Evolutionary conservation across 2,329 filamentous ascomycete genomes (phyloP).

Genomic region (Diatrype stigma): DNA sequence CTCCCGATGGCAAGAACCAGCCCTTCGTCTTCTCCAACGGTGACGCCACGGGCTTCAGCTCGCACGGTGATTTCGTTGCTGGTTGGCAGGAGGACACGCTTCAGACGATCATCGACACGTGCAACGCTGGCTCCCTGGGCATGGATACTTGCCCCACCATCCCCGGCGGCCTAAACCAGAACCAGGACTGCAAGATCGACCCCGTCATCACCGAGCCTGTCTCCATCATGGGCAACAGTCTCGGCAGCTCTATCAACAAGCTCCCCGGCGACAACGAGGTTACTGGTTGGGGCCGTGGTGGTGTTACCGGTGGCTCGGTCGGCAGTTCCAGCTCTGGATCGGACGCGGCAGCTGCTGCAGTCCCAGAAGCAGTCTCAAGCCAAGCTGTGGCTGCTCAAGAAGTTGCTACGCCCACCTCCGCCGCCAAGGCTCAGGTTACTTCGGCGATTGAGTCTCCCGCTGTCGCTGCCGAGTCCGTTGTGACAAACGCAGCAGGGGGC

Average conservation of each 20-base stretch:
- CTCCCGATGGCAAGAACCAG: slow-evolving; percentile 48
- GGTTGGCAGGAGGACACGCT: slow-evolving; percentile 65
- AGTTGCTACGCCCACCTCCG: slow-evolving; percentile 21
- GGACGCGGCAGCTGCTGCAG: slow-evolving; percentile 1
- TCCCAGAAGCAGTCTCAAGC: neutral
- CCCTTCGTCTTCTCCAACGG: slow-evolving; percentile 68
- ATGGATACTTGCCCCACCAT: slow-evolving; percentile 62
- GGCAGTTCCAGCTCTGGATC: slow-evolving; percentile 8
- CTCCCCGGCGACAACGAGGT: slow-evolving; percentile 55
- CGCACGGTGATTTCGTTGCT: slow-evolving; percentile 69
- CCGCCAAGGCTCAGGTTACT: slow-evolving; percentile 1
- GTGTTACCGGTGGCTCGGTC: slow-evolving; percentile 9
- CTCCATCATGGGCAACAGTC: slow-evolving; percentile 23
- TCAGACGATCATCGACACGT: slow-evolving; percentile 63
- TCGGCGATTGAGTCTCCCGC: slow-evolving; percentile 11
- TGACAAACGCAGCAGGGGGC: slow-evolving; percentile 19
- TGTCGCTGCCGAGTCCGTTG: slow-evolving; percentile 12
- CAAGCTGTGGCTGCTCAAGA: slow-evolving; percentile 3
- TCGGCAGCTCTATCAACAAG: slow-evolving; percentile 32
- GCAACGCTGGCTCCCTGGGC: slow-evolving; percentile 54
- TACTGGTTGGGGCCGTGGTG: slow-evolving; percentile 47
- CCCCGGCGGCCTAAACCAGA: slow-evolving; percentile 46
- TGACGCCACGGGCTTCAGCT: slow-evolving; percentile 65
- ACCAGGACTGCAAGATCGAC: slow-evolving; percentile 45
- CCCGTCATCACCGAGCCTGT: slow-evolving; percentile 39